Evolutionary conservation across 441 rosid genomes (phyloP), one percentile per base, ranked within the genome.

Genomic region (Pelargonium fulgidum): DNA sequence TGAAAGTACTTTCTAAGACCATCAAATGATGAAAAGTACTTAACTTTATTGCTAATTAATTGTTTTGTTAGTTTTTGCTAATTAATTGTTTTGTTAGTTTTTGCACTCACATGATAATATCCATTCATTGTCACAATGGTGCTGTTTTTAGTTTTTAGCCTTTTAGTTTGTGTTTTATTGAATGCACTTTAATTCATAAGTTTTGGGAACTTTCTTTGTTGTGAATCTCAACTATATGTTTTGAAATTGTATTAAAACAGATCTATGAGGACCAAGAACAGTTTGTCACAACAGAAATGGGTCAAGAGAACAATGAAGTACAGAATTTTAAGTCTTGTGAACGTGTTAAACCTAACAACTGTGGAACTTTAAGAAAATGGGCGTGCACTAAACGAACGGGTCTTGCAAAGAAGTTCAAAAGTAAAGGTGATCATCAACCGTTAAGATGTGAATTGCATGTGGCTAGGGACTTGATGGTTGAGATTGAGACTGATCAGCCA

Each of bases 301-400:
- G 72, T 66, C 69, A 66, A 74, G 73, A 80, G 70, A 72, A 75
- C 56, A 70, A 41, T 67, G 68, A 14, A 39, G 62, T 47, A 42
- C 72, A 69, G 24, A 79, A 50, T 29, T 64, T 65, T n/a, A 70
- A 62, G 56, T 71, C 78, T 64, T 71, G 50, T 48, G 69, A 81
- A 73, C 85, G 69, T 67, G 68, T 64, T 62, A 74, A 70, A 63
- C 29, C 76, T 7, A 62, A 74, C 78, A 77, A 81, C 71, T 76
- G 79, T 73, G 84, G 84, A 69, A 79, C 79, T 58, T 76, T 82
- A 61, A 77, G 81, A 68, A 83, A 81, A 65, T 80, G 96, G 87
- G 79, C 77, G 64, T 75, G 83, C 79, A 81, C 86, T 7, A 86
- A 89, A 77, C 82, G 82, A 77, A 73, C 79, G 29, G 76, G 82